phyloP scores from a whole-genome alignment of 2,329 filamentous ascomycete genomes.

The Lasiodiplodia citricola region DNA sequence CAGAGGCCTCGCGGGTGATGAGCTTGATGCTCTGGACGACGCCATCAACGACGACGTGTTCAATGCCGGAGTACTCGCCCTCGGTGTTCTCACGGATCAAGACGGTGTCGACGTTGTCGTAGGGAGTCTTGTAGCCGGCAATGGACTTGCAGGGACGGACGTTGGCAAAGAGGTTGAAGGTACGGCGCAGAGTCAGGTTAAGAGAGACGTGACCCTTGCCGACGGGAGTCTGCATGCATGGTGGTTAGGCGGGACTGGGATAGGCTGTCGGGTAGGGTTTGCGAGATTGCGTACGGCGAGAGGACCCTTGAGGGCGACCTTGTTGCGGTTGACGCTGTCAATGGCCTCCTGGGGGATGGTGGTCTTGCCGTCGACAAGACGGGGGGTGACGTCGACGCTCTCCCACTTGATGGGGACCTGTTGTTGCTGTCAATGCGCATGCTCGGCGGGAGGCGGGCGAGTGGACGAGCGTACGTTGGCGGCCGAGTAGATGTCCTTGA shows the following conservation, averaged over 20 bases:
- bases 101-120: conserved; percentile 95
- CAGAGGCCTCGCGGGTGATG: conserved; percentile 91
- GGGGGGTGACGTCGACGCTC: conserved; percentile 92
- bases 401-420: conserved; percentile 96
- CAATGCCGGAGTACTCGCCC: conserved; percentile 99
- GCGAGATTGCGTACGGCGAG: conserved; percentile 72
- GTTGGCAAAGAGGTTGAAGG: conserved; percentile 99
- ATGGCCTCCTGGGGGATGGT: conserved; percentile 93
- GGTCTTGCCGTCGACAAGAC: conserved; percentile 92
- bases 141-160: conserved; percentile 97
- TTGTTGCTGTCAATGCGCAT: conserved; percentile 19
- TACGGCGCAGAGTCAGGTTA: conserved; percentile 96
- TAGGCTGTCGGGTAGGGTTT: conserved; percentile 14
- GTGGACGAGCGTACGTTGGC: conserved; percentile 71
- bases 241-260: conserved; percentile 34
- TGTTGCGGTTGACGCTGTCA: conserved; percentile 91
- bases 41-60: conserved; percentile 96
- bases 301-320: conserved; percentile 96
- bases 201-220: conserved; percentile 99
- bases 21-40: conserved; percentile 99
- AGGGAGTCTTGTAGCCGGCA: conserved; percentile 96
- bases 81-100: conserved; percentile 99
- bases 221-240: conserved; percentile 73
- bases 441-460: conserved; percentile 16
- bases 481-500: conserved; percentile 98